Conservation (phyloP, 345 rosid genomes). For the Jatropha curcas region DNA sequence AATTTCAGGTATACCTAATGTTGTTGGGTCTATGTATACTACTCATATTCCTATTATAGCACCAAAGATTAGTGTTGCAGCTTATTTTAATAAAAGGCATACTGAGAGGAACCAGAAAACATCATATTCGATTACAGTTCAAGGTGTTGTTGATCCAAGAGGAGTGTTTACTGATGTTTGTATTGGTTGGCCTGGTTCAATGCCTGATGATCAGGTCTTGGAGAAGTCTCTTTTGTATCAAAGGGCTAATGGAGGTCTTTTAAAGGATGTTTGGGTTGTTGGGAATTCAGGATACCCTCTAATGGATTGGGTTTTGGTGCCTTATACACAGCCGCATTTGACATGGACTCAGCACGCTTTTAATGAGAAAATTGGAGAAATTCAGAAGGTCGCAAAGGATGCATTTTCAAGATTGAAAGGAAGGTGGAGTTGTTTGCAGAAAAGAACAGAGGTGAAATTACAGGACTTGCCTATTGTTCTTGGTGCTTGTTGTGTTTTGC, state of each 20-base stretch:
- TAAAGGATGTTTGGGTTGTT: slow-evolving; percentile 67
- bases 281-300: slow-evolving; percentile 69
- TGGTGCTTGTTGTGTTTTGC: slow-evolving; percentile 82
- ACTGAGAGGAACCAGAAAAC: slow-evolving; percentile 82
- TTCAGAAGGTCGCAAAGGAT: slow-evolving; percentile 57
- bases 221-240: slow-evolving; percentile 73
- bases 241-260: slow-evolving; percentile 64
- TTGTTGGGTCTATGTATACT: slow-evolving; percentile 77
- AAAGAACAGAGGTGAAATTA: slow-evolving; percentile 68
- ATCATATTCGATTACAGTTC: slow-evolving; percentile 68
- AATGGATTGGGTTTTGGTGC: slow-evolving; percentile 81
- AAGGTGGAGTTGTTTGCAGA: slow-evolving; percentile 80
- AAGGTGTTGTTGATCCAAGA: slow-evolving; percentile 68
- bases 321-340: slow-evolving; percentile 67
- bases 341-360: slow-evolving; percentile 87
- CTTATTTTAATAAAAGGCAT: slow-evolving; percentile 74
- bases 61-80: slow-evolving; percentile 70
- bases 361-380: slow-evolving; percentile 69
- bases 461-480: slow-evolving; percentile 78
- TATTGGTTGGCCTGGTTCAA: slow-evolving; percentile 88
- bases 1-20: slow-evolving; percentile 62
- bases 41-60: slow-evolving; percentile 85
- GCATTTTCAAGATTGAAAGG: slow-evolving; percentile 74
- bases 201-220: slow-evolving; percentile 74
- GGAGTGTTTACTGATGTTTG: slow-evolving; percentile 83